Evolutionary conservation across 352 stramenopile genomes (phyloP).

Genomic region (Globisporangium mamillatum): DNA sequence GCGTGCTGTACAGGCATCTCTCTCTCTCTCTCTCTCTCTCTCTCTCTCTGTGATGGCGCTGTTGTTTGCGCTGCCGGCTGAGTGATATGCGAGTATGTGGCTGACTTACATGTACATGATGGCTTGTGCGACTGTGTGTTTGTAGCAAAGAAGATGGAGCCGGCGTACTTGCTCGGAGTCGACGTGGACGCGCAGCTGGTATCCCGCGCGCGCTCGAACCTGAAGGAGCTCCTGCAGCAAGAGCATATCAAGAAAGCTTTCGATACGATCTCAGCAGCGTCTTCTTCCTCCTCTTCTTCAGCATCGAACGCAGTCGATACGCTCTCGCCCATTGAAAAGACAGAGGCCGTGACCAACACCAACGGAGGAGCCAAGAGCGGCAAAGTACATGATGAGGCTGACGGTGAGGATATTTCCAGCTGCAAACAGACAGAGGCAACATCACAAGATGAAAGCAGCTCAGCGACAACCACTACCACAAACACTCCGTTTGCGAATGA

Average conservation of each 20-base stretch:
- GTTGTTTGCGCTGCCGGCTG: not conserved
- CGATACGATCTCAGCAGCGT: slow-evolving; percentile 29
- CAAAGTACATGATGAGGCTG: not conserved
- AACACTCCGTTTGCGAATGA: slow-evolving; percentile 38
- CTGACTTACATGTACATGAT: not conserved
- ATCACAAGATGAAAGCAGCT: slow-evolving; percentile 4
- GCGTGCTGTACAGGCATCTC: not conserved
- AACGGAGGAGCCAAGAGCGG: not conserved
- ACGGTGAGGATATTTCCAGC: not conserved
- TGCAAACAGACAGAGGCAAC: slow-evolving; percentile 1
- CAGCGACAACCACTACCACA: slow-evolving; percentile 8
- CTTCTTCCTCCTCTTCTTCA: not conserved
- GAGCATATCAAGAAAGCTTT: slow-evolving; percentile 57
- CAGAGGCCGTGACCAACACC: not conserved
- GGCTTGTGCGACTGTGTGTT: not conserved
- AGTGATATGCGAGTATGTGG: not conserved
- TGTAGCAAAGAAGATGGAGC: slow-evolving; percentile 45
- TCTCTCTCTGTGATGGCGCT: not conserved
- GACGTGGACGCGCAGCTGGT: slow-evolving; percentile 74
- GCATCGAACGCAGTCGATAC: not conserved
- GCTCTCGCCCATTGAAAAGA: not conserved
- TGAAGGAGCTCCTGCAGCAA: slow-evolving; percentile 66
- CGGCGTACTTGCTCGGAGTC: slow-evolving; percentile 60
- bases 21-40: too few relatives aligned
- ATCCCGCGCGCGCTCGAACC: slow-evolving; percentile 45